A percentile compares a stretch with the other conserved stretches of the same genome.
Evolutionary conservation across 148 eudicot genomes (phyloP).

Genomic region (Cornus kousa): DNA sequence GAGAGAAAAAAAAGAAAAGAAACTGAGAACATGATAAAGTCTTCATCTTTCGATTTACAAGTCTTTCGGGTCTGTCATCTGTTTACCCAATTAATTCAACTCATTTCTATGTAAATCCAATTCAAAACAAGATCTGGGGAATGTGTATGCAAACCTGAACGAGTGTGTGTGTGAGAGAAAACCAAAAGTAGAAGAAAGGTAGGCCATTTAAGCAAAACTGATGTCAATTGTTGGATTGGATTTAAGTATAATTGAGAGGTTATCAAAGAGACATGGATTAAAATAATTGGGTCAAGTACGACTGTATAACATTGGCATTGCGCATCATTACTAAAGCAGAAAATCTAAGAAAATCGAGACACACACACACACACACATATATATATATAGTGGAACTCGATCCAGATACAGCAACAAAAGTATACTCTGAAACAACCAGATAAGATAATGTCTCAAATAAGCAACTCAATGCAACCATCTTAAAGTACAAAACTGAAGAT

Average conservation of each 20-base stretch:
- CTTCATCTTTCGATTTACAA: neutral
- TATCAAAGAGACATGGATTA: neutral
- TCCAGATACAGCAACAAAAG: neutral
- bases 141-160: neutral
- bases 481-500: neutral
- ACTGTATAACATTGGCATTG: neutral
- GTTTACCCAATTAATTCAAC: neutral
- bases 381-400: neutral
- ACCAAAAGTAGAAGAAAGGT: neutral
- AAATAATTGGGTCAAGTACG: neutral
- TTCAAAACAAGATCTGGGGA: neutral
- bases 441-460: neutral
- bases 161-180: neutral
- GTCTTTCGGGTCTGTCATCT: neutral
- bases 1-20: neutral
- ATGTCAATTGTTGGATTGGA: neutral
- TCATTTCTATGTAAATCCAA: neutral
- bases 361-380: neutral
- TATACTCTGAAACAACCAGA: neutral
- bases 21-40: neutral
- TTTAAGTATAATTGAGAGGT: neutral
- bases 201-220: neutral
- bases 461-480: neutral
- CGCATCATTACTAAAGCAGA: neutral
- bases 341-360: neutral